These are phyloP conservation scores for Pythium aristosporum DNA, from an alignment of 352 stramenopile species.

Conservation along the genomic window DNA sequence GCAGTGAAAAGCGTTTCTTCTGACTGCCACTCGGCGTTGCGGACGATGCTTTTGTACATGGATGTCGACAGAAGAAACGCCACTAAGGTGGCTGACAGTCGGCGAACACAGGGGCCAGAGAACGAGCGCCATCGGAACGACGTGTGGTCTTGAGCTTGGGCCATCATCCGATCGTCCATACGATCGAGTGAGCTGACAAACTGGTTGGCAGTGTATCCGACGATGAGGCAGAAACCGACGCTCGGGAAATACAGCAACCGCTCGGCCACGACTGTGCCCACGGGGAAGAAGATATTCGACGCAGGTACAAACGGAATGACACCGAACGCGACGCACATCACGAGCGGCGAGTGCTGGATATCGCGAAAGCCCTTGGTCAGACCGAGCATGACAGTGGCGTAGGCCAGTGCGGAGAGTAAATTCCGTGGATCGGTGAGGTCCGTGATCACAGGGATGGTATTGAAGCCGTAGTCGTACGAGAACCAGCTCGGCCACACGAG, in stretches of 20 bases:
- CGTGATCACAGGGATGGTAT: slow-evolving; percentile 75
- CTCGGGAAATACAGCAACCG: slow-evolving; percentile 90
- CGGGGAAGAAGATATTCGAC: slow-evolving; percentile 90
- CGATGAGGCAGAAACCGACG: slow-evolving; percentile 76
- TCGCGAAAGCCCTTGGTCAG: slow-evolving; percentile 27
- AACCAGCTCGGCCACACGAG: slow-evolving; percentile 85
- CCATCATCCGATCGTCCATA: neutral
- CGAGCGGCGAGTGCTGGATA: slow-evolving; percentile 27
- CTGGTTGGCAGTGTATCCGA: slow-evolving; percentile 39
- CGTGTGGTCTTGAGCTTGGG: neutral
- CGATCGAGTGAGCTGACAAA: slow-evolving; percentile 27
- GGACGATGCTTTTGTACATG: slow-evolving; percentile 40
- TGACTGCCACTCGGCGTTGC: slow-evolving; percentile 66
- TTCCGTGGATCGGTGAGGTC: slow-evolving; percentile 58
- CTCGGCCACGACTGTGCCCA: slow-evolving; percentile 91
- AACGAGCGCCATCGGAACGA: neutral
- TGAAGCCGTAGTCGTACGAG: slow-evolving; percentile 91
- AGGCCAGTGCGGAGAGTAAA: slow-evolving; percentile 55
- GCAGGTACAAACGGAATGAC: slow-evolving; percentile 88
- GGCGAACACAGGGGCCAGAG: neutral
- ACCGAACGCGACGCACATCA: slow-evolving; percentile 70
- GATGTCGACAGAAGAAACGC: slow-evolving; percentile 33
- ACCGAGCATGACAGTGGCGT: slow-evolving; percentile 42
- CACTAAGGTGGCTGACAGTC: slow-evolving; percentile 7
- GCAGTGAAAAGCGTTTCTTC: slow-evolving; percentile 61